phyloP scores from a whole-genome alignment of 2,329 filamentous ascomycete genomes.

The Ilyonectria sp. region DNA sequence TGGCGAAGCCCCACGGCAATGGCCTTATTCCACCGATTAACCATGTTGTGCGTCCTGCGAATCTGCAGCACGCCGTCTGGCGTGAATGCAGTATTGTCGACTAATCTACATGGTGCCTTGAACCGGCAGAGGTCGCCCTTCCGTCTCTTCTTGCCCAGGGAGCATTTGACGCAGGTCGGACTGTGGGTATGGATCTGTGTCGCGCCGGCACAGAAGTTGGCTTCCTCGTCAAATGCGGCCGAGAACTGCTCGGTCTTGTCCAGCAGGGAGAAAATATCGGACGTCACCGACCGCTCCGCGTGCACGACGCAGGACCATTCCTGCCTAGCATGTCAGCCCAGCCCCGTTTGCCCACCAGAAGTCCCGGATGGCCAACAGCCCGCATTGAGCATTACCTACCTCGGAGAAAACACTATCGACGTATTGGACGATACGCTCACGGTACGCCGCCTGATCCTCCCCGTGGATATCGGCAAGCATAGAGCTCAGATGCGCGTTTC shows the following conservation, averaged over 20 bases:
- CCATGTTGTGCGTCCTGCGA: no score
- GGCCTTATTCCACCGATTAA: no score
- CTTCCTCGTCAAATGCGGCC: not conserved
- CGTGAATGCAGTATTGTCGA: no score
- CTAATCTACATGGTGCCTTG: no score
- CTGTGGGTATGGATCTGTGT: no score
- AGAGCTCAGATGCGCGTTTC: conserved; percentile 4
- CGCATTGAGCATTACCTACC: not conserved
- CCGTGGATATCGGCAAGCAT: not conserved
- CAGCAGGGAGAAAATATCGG: conserved; percentile 3
- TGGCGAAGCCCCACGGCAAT: no score
- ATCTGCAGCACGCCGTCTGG: no score
- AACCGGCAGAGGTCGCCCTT: no score
- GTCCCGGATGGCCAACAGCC: not conserved
- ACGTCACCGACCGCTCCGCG: conserved; percentile 9
- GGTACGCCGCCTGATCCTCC: conserved; percentile 5
- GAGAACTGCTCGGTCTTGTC: not conserved
- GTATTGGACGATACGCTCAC: conserved; percentile 9
- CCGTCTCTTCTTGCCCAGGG: no score
- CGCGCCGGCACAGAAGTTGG: not conserved
- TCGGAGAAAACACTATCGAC: conserved; percentile 26
- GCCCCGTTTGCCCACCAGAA: not conserved
- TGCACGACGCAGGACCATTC: conserved; percentile 2
- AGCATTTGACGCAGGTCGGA: no score
- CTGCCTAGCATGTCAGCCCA: conserved; percentile 6